Percentiles rank a stretch among this genome's conserved stretches.
Conservation (phyloP, 139 green algal genomes). For the Chlorokybus atmophyticus region DNA sequence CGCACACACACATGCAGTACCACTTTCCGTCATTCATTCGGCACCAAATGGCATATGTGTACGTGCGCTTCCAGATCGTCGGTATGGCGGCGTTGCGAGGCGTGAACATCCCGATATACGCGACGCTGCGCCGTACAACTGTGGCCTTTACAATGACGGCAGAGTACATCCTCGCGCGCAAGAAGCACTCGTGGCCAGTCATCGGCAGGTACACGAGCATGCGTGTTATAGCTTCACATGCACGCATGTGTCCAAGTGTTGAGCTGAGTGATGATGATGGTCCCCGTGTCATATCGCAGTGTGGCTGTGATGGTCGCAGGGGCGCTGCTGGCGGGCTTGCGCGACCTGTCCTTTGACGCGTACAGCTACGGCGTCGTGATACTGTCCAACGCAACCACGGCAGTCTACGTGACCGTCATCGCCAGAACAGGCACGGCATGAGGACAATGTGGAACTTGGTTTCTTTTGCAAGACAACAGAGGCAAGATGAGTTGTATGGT, state of each 20-base stretch:
- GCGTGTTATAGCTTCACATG: no score
- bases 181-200: conserved; percentile 7
- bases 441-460: no score
- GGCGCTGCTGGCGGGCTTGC: conserved; percentile 14
- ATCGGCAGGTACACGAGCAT: conserved; percentile 9
- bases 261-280: no score
- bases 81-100: conserved; percentile 20
- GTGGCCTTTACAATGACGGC: conserved; percentile 28
- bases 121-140: conserved; percentile 26
- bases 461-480: no score
- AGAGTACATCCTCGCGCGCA: conserved; percentile 16
- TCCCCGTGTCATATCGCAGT: no score
- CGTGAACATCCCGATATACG: conserved; percentile 34
- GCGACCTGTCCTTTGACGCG: conserved; percentile 22
- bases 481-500: no score
- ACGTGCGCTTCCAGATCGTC: conserved; percentile 12
- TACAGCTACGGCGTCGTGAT: conserved; percentile 15
- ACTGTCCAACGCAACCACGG: conserved; percentile 20
- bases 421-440: conserved; percentile 6
- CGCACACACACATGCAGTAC: background rate
- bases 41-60: background rate
- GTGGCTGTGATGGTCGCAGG: conserved; percentile 27
- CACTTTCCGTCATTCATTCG: background rate
- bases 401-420: conserved; percentile 25
- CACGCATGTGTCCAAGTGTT: no score